These are phyloP conservation scores for Aureobasidium zeae DNA, from an alignment of 2,329 filamentous ascomycete genomes.

Conservation along the genomic window DNA sequence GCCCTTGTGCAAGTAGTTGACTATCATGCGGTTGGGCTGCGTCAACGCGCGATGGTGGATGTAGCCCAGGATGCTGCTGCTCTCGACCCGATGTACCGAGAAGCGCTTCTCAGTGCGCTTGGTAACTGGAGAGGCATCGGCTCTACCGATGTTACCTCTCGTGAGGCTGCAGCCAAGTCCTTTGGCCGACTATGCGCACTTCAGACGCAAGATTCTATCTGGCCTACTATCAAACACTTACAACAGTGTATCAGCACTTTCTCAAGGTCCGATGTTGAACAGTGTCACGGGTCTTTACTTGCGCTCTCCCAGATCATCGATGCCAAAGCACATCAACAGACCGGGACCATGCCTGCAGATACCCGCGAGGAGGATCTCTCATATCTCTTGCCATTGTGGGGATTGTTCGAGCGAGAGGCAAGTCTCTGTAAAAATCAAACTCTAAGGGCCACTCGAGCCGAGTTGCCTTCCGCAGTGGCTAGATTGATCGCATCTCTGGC, in stretches of 20 bases:
- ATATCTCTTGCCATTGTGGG: conserved; percentile 2
- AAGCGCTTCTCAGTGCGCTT: conserved; percentile 59
- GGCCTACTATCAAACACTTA: neutral
- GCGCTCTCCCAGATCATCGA: conserved; percentile 12
- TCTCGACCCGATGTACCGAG: conserved; percentile 56
- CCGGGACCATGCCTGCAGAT: conserved; percentile 20
- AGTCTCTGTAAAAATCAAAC: conserved; percentile 8
- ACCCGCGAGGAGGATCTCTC: conserved; percentile 27
- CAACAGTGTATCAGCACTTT: neutral
- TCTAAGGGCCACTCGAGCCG: conserved; percentile 21
- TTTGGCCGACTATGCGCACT: conserved; percentile 38
- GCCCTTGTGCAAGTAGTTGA: conserved; percentile 80
- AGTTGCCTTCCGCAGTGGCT: conserved; percentile 23
- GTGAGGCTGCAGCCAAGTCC: conserved; percentile 60
- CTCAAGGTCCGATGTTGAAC: neutral
- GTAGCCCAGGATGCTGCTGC: conserved; percentile 61
- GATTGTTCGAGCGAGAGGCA: neutral
- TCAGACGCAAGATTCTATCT: neutral
- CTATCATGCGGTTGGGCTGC: conserved; percentile 85
- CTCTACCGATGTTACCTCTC: conserved; percentile 63
- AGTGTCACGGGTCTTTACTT: conserved; percentile 11
- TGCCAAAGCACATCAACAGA: conserved; percentile 30
- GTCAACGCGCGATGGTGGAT: conserved; percentile 69
- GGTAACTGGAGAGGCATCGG: conserved; percentile 83
- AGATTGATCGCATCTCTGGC: conserved; percentile 21